Evolutionary conservation across 768 basidiomycete genomes (phyloP).

Genomic region (Myochromella boudieri): DNA sequence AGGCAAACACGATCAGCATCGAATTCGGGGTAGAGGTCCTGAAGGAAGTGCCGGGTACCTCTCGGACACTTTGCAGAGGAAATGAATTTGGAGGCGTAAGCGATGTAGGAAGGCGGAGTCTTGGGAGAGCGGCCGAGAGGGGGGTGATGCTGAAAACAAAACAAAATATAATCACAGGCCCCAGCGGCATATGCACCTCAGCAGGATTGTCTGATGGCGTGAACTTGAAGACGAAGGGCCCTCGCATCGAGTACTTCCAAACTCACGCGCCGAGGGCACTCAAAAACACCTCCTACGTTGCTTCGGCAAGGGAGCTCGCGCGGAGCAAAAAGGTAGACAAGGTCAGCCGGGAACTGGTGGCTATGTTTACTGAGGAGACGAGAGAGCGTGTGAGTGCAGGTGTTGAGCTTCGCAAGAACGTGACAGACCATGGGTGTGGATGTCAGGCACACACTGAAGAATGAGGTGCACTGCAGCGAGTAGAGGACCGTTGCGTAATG

Average conservation of each 20-base stretch:
- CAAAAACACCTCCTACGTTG: constrained; percentile 21
- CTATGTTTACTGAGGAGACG: constrained; percentile 15
- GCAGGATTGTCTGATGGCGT: constrained; percentile 20
- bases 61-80: constrained; percentile 21
- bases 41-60: constrained; percentile 22
- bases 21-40: constrained; percentile 23
- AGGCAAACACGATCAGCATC: constrained; percentile 16
- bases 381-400: constrained; percentile 18
- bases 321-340: constrained; percentile 17
- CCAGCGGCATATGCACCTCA: constrained; percentile 18
- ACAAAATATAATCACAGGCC: constrained; percentile 19
- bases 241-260: constrained; percentile 16
- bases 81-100: constrained; percentile 3
- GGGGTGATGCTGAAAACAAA: constrained; percentile 15
- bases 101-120: constrained; percentile 10
- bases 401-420: constrained; percentile 18
- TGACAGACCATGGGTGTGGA: constrained; percentile 17
- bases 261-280: constrained; percentile 14
- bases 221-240: constrained; percentile 15
- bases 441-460: constrained; percentile 10
- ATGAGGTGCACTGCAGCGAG: constrained; percentile 7
- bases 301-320: constrained; percentile 17
- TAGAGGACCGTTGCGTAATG: constrained; percentile 4
- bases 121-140: constrained; percentile 20
- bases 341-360: constrained; percentile 14